Evolutionary conservation across 176 grass and related monocot species (phyloP).

Genomic region (Oryza nivara): DNA sequence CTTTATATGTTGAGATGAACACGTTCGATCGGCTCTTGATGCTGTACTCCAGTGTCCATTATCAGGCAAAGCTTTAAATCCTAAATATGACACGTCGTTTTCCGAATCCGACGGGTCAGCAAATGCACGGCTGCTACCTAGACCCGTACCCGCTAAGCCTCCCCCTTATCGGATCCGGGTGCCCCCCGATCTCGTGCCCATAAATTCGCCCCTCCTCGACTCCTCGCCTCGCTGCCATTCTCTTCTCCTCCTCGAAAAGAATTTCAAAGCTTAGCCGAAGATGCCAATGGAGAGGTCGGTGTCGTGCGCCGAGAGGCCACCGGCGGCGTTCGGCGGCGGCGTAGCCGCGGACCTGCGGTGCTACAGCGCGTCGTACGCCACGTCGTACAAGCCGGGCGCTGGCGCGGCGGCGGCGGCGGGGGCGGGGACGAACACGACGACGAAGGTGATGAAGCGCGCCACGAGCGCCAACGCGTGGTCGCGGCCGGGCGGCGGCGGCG

Average conservation of each 20-base stretch:
- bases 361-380: slow-evolving; percentile 61
- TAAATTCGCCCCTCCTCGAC: not conserved
- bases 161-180: slow-evolving; percentile 26
- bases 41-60: not conserved
- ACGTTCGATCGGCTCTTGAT: not conserved
- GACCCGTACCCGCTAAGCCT: not conserved
- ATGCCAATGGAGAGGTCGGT: slow-evolving; percentile 60
- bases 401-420: not conserved
- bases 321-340: not conserved
- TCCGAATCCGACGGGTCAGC: not conserved
- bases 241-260: not conserved
- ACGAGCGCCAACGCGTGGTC: slow-evolving; percentile 36
- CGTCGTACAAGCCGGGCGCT: slow-evolving; percentile 20
- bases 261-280: not conserved
- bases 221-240: not conserved
- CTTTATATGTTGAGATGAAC: not conserved
- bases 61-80: not conserved
- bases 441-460: slow-evolving; percentile 43
- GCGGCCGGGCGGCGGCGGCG: not conserved
- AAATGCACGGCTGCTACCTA: not conserved
- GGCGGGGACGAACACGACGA: not conserved
- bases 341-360: slow-evolving; percentile 43
- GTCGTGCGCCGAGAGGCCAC: slow-evolving; percentile 49
- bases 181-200: not conserved
- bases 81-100: not conserved